Evolutionary conservation across 2,329 filamentous ascomycete genomes (phyloP).

Genomic region (Juglanconis juglandina): DNA sequence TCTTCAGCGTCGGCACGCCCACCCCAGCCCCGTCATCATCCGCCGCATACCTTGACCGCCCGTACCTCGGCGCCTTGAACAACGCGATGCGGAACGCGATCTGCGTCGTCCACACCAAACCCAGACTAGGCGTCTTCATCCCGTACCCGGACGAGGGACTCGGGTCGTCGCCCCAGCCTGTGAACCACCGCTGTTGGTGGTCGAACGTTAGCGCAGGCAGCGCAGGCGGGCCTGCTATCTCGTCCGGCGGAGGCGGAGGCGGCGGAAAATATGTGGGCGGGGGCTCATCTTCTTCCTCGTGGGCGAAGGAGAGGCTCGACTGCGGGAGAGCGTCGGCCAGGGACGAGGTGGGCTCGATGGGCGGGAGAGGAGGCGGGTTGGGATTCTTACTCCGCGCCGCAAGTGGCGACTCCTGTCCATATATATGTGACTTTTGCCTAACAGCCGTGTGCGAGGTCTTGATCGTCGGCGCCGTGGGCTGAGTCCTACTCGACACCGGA

Average conservation of each 20-base stretch:
- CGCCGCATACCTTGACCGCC: constrained; percentile 26
- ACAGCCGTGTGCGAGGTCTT: constrained; percentile 6
- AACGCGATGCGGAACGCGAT: constrained; percentile 78
- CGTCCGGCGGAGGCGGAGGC: constrained; percentile 24
- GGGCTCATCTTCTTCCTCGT: constrained; percentile 17
- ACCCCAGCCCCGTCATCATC: constrained; percentile 35
- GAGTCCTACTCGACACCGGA: constrained; percentile 20
- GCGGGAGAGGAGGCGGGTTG: constrained; percentile 26
- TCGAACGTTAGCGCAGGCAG: constrained; percentile 66
- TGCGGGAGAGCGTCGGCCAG: constrained; percentile 32
- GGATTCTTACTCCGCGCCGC: constrained; percentile 40
- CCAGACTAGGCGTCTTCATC: constrained; percentile 81
- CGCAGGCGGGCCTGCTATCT: constrained; percentile 30
- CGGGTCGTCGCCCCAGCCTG: constrained; percentile 79
- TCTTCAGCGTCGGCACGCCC: constrained; percentile 45
- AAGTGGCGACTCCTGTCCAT: constrained; percentile 38
- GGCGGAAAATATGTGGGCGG: background rate
- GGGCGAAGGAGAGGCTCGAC: constrained; percentile 30
- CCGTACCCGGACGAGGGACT: constrained; percentile 38
- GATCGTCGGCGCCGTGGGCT: constrained; percentile 1
- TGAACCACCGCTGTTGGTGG: constrained; percentile 92
- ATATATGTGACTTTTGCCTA: background rate
- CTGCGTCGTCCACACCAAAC: constrained; percentile 88
- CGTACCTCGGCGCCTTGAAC: constrained; percentile 64
- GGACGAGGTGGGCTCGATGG: constrained; percentile 38